A percentile compares a stretch with the other conserved stretches of the same genome.
Conservation (phyloP, 768 basidiomycete genomes). For the Phlegmacium glaucopus region DNA sequence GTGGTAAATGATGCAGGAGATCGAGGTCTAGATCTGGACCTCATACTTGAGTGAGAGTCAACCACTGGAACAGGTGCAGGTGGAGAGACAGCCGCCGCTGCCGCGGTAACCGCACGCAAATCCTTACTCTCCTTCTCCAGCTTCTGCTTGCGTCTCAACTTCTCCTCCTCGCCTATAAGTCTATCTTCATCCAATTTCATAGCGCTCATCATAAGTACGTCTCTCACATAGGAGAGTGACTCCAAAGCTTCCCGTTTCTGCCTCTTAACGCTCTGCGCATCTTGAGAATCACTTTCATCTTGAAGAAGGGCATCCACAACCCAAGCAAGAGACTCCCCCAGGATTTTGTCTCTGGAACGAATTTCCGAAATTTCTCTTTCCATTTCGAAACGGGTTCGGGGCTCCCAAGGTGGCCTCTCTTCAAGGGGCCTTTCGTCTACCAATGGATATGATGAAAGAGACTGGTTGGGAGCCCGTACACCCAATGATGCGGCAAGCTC, state of each 20-base stretch:
- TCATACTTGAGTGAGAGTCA: constrained; percentile 29
- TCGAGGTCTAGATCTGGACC: constrained; percentile 15
- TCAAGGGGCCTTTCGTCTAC: constrained; percentile 52
- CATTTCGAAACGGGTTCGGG: constrained; percentile 64
- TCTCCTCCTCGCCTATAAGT: constrained; percentile 54
- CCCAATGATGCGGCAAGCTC: constrained; percentile 69
- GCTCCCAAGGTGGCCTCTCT: constrained; percentile 70
- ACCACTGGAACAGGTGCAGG: constrained; percentile 37
- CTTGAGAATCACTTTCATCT: constrained; percentile 43
- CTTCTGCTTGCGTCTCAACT: constrained; percentile 32
- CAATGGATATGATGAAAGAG: constrained; percentile 56
- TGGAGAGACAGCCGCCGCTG: constrained; percentile 21
- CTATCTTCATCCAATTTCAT: constrained; percentile 62
- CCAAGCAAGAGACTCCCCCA: constrained; percentile 73
- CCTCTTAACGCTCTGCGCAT: constrained; percentile 35
- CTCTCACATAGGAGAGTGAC: constrained; percentile 73
- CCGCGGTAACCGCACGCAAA: constrained; percentile 13
- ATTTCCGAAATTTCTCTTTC: constrained; percentile 59
- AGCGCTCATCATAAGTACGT: constrained; percentile 57
- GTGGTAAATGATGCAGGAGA: constrained; percentile 12
- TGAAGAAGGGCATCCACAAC: constrained; percentile 68
- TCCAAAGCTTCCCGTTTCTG: constrained; percentile 67
- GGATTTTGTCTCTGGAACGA: constrained; percentile 52
- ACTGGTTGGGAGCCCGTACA: constrained; percentile 49
- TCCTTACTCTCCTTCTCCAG: constrained; percentile 23